Evolutionary conservation across 2,329 filamentous ascomycete species (phyloP), one percentile per base, ranked within the genome.

Genomic region (Diaporthe velutina): DNA sequence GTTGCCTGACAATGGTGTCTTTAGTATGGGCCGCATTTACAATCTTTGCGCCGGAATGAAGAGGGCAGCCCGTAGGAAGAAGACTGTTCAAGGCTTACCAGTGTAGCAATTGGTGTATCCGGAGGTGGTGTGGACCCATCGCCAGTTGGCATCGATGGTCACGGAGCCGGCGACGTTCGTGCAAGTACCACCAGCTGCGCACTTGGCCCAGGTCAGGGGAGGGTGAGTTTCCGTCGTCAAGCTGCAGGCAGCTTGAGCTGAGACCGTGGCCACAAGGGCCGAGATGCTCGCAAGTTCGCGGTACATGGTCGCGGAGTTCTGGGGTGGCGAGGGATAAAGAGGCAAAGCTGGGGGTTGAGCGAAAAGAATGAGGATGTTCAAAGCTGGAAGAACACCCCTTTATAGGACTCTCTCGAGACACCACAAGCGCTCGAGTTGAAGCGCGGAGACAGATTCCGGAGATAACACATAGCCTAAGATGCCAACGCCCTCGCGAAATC

Each of bases 111-210:
- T 89, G 77, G 82, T 85, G 77, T 84, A 87, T 48, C 85, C 85
- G 30, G 78, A 78, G 60, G 82, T 85, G 33, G 83, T 81, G 81
- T 90, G 88, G 71, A 90, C 81, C 89, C 89, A 91, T 71, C 89
- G 86, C 89, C 89, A 91, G 83, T 90, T 91, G 75, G 88, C 79
- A 77, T 91, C 90, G 77, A 91, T 82, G 50, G 88, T 86, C 68
- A 91, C 83, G 60, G 86, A 86, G 30, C 86, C 88, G 68, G 81
- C 81, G 70, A 86, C 83, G 25, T 83, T 85, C 1, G 85, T 86
- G 81, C 89, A 92, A 57, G 86, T 83, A 67, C 86, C 85, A 58
- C 79, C 80, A 25, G 82, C 81, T 35, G 87, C 85, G 79, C 89
- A 91, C 77, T 84, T 85, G 78, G 88, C 83, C 85, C 86, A 89